A percentile compares a stretch with the other conserved stretches of the same genome.
phyloP scores from a whole-genome alignment of 805 yeast species.

The Yarrowia divulgata region DNA sequence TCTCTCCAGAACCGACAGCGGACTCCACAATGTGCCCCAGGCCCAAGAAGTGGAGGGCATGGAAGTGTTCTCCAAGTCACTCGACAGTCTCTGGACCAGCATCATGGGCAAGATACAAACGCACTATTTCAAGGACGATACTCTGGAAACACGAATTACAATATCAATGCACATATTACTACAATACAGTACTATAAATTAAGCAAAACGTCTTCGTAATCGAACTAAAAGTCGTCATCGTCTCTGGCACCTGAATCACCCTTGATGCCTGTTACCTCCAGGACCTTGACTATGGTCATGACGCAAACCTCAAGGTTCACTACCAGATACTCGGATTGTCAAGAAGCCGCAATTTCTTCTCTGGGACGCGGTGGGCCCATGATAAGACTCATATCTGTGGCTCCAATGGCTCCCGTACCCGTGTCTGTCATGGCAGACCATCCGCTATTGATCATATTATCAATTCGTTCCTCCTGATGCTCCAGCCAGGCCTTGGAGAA shows the following conservation, averaged over 20 bases:
- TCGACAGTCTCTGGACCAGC: too few species aligned
- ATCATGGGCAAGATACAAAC: too few species aligned
- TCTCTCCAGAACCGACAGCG: not conserved
- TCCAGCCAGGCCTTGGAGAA: conserved; percentile 14
- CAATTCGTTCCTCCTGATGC: not conserved
- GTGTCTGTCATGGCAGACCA: not conserved
- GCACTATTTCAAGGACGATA: too few species aligned
- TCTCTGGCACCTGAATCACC: not conserved
- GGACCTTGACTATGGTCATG: conserved; percentile 1
- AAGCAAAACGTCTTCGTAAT: not conserved
- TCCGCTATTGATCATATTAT: conserved; percentile 3
- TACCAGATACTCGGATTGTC: conserved; percentile 20
- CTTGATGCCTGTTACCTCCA: not conserved
- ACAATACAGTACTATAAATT: not conserved
- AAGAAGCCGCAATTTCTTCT: conserved; percentile 20
- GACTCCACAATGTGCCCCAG: too few species aligned
- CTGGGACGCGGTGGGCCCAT: not conserved
- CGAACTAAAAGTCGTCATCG: conserved; percentile 6
- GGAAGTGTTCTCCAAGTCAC: too few species aligned
- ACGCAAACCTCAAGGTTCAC: conserved; percentile 5
- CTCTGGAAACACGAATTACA: too few species aligned
- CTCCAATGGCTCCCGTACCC: not conserved
- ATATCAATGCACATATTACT: not conserved
- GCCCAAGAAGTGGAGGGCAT: too few species aligned
- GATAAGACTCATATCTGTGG: not conserved